A percentile compares a stretch with the other conserved stretches of the same genome.
Evolutionary conservation across 2,329 filamentous ascomycete species (phyloP).

Genomic region (Fusarium irregulare): DNA sequence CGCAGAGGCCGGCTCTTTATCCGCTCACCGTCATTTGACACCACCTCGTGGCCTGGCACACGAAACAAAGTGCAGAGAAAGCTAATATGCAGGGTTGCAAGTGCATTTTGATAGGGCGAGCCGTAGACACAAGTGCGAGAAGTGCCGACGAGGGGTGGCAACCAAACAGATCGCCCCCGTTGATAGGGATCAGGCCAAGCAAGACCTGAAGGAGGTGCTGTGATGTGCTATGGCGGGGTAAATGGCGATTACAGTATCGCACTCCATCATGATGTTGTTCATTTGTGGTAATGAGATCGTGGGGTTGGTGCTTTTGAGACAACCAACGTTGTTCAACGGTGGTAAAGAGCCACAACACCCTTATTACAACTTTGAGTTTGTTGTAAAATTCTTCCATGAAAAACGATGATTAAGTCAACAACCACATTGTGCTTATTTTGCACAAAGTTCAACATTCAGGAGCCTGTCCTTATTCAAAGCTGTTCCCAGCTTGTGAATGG

Average conservation of each 20-base stretch:
- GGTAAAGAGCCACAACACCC: background rate
- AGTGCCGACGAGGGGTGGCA: slow-evolving; percentile 42
- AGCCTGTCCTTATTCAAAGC: background rate
- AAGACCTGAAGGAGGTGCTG: slow-evolving; percentile 30
- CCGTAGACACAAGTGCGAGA: slow-evolving; percentile 30
- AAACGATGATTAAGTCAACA: background rate
- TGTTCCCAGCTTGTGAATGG: slow-evolving; percentile 17
- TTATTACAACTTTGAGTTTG: background rate
- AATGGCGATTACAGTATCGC: slow-evolving; percentile 22
- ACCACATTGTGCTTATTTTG: background rate
- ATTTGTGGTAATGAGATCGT: slow-evolving; percentile 1
- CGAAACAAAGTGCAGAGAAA: slow-evolving; percentile 22
- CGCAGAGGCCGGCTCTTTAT: slow-evolving; percentile 16
- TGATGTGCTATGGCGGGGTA: slow-evolving; percentile 26
- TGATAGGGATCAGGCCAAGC: slow-evolving; percentile 37
- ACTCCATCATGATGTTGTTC: slow-evolving; percentile 7
- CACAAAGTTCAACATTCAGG: background rate
- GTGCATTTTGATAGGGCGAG: slow-evolving; percentile 29
- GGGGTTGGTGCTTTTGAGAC: background rate
- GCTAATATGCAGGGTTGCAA: slow-evolving; percentile 39
- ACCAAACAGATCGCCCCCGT: slow-evolving; percentile 33
- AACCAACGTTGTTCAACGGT: background rate
- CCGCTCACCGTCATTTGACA: slow-evolving; percentile 46
- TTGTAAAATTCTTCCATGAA: background rate
- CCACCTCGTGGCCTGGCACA: slow-evolving; percentile 24